These are phyloP conservation scores for Russula sp. DNA, from an alignment of 768 basidiomycete species.

Conservation along the genomic window DNA sequence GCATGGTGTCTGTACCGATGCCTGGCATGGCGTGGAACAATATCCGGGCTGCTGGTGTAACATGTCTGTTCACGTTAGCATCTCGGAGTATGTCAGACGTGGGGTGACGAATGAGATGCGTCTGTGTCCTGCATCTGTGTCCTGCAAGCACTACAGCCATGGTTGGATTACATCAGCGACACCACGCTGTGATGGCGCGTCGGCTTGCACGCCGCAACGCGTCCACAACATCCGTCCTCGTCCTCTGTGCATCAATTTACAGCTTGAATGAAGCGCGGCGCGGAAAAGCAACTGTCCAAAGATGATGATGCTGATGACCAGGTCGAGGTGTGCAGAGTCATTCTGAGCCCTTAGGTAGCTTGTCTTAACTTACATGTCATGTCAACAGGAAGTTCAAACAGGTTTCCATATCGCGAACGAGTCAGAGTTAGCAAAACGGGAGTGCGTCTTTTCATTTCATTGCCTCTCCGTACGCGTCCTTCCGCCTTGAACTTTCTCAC, in stretches of 20 bases:
- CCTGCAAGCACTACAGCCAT: neutral
- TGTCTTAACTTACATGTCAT: neutral
- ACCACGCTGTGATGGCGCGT: constrained; percentile 2
- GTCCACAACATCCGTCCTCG: neutral
- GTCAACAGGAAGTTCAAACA: constrained; percentile 35
- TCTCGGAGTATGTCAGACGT: neutral
- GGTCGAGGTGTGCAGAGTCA: constrained; percentile 25
- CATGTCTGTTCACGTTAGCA: too few relatives aligned
- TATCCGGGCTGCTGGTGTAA: too few relatives aligned
- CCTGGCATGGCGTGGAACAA: too few relatives aligned
- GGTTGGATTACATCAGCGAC: neutral
- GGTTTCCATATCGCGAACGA: constrained; percentile 60
- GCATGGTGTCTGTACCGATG: too few relatives aligned
- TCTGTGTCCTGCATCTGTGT: too few relatives aligned
- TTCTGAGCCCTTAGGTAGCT: neutral
- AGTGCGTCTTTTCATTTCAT: constrained; percentile 35
- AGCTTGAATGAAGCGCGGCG: constrained; percentile 58
- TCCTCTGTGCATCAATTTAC: constrained; percentile 4
- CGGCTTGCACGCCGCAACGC: neutral
- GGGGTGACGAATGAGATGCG: neutral
- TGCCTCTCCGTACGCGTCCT: neutral
- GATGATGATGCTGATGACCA: constrained; percentile 40
- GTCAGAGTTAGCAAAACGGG: constrained; percentile 43
- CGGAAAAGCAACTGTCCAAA: constrained; percentile 63
- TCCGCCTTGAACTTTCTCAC: neutral